Evolutionary conservation across 73 alveolate genomes (phyloP).

Genomic region (Paramecium tetraurelia): DNA sequence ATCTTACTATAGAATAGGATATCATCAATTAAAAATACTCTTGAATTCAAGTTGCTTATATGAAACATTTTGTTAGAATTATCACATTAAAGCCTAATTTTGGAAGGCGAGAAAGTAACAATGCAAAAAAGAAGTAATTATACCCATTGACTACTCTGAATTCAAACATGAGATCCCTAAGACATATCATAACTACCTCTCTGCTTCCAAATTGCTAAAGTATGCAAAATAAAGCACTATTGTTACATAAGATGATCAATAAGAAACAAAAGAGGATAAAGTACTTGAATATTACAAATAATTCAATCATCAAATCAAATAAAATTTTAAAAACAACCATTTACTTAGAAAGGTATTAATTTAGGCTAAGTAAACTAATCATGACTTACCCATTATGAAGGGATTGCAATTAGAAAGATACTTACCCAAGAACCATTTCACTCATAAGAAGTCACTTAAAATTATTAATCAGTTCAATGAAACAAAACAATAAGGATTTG

Average conservation of each 20-base stretch:
- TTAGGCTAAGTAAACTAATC: neutral
- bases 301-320: neutral
- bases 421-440: neutral
- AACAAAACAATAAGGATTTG: neutral
- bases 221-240: neutral
- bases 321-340: neutral
- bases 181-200: neutral
- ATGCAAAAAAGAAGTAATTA: neutral
- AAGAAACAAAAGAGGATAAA: neutral
- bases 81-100: neutral
- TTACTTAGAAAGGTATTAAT: neutral
- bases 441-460: neutral
- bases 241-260: neutral
- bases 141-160: neutral
- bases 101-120: neutral
- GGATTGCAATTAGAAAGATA: neutral
- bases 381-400: neutral
- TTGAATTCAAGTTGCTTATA: neutral
- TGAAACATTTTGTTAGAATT: neutral
- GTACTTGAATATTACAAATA: neutral
- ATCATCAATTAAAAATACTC: neutral
- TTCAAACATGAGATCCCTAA: neutral
- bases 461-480: neutral
- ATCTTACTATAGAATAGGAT: neutral
- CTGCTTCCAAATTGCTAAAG: neutral